These are phyloP conservation scores for Ogataea hybrid DNA, from an alignment of 1,139 yeast genomes.

Conservation along the genomic window DNA sequence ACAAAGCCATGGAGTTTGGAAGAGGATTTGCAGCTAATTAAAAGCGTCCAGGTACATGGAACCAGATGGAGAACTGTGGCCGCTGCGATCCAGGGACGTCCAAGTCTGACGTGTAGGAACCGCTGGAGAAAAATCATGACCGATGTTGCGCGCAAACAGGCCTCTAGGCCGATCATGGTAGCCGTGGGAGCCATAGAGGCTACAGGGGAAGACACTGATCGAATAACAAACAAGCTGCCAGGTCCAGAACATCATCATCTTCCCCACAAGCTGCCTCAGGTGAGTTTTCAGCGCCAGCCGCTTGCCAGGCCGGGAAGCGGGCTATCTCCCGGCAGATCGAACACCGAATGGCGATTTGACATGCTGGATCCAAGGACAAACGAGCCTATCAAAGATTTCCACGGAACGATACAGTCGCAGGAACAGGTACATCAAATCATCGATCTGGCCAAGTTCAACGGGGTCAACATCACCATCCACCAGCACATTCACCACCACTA, in stretches of 20 bases:
- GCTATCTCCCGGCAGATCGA: constrained; percentile 22
- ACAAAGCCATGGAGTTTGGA: constrained; percentile 76
- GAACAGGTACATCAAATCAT: constrained; percentile 56
- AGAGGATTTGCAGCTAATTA: constrained; percentile 70
- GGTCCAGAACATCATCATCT: background rate
- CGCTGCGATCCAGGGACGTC: constrained; percentile 68
- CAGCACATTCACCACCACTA: constrained; percentile 82
- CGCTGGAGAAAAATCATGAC: constrained; percentile 88
- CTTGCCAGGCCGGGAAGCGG: constrained; percentile 12
- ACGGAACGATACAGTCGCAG: constrained; percentile 51
- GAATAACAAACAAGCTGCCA: background rate
- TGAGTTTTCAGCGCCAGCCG: constrained; percentile 23
- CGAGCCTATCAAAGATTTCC: constrained; percentile 30
- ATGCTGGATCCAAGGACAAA: constrained; percentile 30
- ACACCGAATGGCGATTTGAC: constrained; percentile 31
- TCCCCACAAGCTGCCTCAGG: background rate
- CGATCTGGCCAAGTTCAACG: constrained; percentile 58
- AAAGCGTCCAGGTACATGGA: constrained; percentile 69
- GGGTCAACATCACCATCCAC: constrained; percentile 68
- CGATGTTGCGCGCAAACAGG: constrained; percentile 64
- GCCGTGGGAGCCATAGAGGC: constrained; percentile 34
- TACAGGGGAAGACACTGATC: background rate
- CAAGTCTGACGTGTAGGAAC: constrained; percentile 87
- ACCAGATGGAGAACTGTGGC: constrained; percentile 90
- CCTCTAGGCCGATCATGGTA: constrained; percentile 36